Conservation (phyloP, 2,329 filamentous ascomycete species). For the Beauveria bassiana region DNA sequence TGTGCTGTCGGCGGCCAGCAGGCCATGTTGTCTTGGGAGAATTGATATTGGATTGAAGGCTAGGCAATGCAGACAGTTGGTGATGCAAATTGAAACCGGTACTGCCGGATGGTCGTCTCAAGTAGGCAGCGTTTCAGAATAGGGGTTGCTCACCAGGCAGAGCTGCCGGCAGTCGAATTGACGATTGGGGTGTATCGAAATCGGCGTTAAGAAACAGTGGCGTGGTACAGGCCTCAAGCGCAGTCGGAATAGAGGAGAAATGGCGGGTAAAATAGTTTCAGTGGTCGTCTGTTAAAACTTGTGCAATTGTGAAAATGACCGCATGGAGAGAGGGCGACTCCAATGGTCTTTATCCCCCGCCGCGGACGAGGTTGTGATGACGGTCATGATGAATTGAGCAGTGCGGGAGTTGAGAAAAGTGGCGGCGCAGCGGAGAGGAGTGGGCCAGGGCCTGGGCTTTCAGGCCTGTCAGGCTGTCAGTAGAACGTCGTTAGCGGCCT, state of each 20-base stretch:
- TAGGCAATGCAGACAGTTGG: not conserved
- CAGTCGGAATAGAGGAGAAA: not conserved
- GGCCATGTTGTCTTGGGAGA: not conserved
- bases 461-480: not conserved
- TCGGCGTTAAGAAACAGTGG: conserved; percentile 3
- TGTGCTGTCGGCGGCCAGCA: not conserved
- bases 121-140: conserved; percentile 7
- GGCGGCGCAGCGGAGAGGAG: not conserved
- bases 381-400: not conserved
- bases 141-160: conserved; percentile 5
- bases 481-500: not conserved
- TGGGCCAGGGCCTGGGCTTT: not conserved
- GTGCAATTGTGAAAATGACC: not conserved
- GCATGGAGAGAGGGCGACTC: not conserved
- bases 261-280: too few species aligned
- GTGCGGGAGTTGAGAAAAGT: not conserved
- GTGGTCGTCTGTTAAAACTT: not conserved
- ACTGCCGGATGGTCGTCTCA: conserved; percentile 1
- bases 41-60: not conserved
- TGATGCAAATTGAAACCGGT: conserved; percentile 9
- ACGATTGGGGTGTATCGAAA: not conserved
- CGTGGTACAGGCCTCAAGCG: not conserved
- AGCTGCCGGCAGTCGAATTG: not conserved
- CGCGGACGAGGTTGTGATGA: not conserved
- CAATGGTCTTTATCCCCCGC: conserved; percentile 2